A percentile compares a stretch with the other conserved stretches of the same genome.
phyloP scores from a whole-genome alignment of 257 asterid species.

The Marsdenia floribunda region DNA sequence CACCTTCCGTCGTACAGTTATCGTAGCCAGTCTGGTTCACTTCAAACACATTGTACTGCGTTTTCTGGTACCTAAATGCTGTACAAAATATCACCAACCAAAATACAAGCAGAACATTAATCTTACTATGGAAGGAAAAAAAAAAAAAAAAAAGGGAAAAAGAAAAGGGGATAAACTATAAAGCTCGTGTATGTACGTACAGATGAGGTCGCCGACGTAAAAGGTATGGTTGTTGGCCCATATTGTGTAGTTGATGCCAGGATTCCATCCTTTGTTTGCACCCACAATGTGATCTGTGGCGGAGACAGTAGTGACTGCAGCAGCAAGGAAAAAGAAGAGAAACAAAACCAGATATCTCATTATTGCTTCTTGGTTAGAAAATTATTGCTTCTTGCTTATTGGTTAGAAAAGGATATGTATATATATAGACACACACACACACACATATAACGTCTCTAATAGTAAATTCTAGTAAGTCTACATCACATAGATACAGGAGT shows the following conservation, averaged over 20 bases:
- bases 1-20: conserved; percentile 75
- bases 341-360: conserved; percentile 28
- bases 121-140: neutral
- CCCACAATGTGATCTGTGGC: conserved; percentile 98
- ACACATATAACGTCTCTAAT: no score
- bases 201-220: conserved; percentile 75
- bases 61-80: conserved; percentile 86
- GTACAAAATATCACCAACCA: neutral
- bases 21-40: conserved; percentile 85
- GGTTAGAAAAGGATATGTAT: neutral
- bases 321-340: conserved; percentile 42
- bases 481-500: no score
- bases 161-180: neutral
- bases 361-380: conserved; percentile 11
- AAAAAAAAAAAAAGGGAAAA: neutral
- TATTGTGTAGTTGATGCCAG: conserved; percentile 82
- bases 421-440: no score
- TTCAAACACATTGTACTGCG: conserved; percentile 77
- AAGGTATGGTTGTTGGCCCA: conserved; percentile 95
- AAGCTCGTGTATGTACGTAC: conserved; percentile 23
- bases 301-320: conserved; percentile 34
- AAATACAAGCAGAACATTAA: neutral
- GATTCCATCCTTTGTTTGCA: conserved; percentile 92
- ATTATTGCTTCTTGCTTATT: conserved; percentile 16
- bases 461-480: no score